A percentile compares a stretch with the other conserved stretches of the same genome.
These are phyloP conservation scores for Phytopythium vexans DNA, from an alignment of 352 stramenopile species.

Conservation along the genomic window DNA sequence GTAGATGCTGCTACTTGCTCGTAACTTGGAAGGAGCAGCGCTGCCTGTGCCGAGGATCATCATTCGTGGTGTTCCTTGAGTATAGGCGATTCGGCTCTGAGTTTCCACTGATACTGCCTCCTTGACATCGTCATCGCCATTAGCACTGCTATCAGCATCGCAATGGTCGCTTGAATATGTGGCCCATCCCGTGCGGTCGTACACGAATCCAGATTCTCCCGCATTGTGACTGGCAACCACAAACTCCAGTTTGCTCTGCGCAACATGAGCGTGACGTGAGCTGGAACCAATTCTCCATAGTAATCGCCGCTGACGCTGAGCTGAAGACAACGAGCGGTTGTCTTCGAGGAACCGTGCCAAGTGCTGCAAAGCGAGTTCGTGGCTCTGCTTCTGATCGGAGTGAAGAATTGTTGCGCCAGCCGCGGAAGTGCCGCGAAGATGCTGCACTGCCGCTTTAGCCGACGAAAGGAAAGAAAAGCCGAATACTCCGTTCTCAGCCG, in stretches of 20 bases:
- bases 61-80: conserved; percentile 27
- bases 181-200: conserved; percentile 42
- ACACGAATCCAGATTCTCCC: conserved; percentile 23
- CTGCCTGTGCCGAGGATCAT: conserved; percentile 95
- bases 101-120: too few relatives aligned
- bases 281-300: conserved; percentile 9
- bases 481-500: conserved; percentile 33
- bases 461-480: conserved; percentile 54
- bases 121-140: neutral
- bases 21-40: conserved; percentile 95
- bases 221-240: conserved; percentile 13
- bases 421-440: neutral
- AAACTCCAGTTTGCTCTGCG: conserved; percentile 54
- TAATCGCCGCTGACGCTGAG: conserved; percentile 28
- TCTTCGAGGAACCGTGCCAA: neutral
- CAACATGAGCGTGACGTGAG: conserved; percentile 26
- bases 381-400: too few relatives aligned
- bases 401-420: too few relatives aligned
- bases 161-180: conserved; percentile 8
- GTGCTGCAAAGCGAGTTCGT: too few relatives aligned
- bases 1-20: conserved; percentile 95
- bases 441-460: conserved; percentile 16
- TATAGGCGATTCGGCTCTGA: neutral
- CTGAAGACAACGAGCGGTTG: conserved; percentile 8
- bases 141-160: neutral